A percentile compares a stretch with the other conserved stretches of the same genome.
phyloP scores from a whole-genome alignment of 257 asterid genomes.

The Solanum piurae region DNA sequence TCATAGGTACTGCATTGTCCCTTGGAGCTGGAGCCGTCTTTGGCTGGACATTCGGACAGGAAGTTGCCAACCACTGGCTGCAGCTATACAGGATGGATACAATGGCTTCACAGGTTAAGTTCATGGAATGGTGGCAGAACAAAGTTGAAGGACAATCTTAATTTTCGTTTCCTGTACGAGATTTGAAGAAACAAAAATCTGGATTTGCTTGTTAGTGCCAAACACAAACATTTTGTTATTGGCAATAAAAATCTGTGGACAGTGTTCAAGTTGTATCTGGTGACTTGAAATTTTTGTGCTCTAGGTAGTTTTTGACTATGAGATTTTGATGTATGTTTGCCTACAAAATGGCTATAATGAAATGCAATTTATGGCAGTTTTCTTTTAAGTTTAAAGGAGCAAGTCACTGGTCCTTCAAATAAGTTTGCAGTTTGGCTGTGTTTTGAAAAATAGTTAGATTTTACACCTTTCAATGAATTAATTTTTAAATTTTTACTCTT shows the following conservation, averaged over 20 bases:
- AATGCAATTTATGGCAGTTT: neutral
- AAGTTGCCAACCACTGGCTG: conserved; percentile 68
- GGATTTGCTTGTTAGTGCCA: neutral
- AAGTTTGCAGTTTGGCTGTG: too few relatives aligned
- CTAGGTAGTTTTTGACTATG: neutral
- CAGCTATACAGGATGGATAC: conserved; percentile 67
- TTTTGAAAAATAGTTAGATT: too few relatives aligned
- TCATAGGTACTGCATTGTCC: conserved; percentile 63
- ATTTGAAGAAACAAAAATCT: neutral
- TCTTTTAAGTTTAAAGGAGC: neutral
- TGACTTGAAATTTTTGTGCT: neutral
- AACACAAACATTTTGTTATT: neutral
- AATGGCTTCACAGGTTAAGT: conserved; percentile 69
- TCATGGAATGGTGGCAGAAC: conserved; percentile 87
- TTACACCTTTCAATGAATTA: too few relatives aligned
- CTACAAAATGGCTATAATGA: neutral
- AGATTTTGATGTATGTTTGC: neutral
- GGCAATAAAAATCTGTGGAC: neutral
- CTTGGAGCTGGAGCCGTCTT: conserved; percentile 67
- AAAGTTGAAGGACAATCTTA: conserved; percentile 31
- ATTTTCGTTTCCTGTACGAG: neutral
- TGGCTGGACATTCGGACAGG: conserved; percentile 75
- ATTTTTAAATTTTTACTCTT: too few relatives aligned
- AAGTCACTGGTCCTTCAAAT: neutral
- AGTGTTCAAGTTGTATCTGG: neutral